Evolutionary conservation across 1,139 yeast species (phyloP).

Genomic region (Tardiomyces digboiensis): DNA sequence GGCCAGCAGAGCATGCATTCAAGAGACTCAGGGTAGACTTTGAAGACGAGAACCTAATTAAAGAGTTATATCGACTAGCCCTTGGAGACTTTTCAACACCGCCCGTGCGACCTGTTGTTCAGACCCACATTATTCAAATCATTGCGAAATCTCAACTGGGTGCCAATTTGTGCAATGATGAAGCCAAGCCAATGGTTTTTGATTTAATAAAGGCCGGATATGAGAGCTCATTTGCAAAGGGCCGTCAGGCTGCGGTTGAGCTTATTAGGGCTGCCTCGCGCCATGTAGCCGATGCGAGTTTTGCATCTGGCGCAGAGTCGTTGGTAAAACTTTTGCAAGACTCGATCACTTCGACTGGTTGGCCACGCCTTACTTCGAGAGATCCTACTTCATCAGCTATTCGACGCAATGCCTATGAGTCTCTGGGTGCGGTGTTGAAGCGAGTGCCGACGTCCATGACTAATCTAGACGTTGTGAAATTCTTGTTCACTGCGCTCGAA

Average conservation of each 20-base stretch:
- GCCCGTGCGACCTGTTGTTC: slow-evolving; percentile 46
- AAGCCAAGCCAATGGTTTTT: not conserved
- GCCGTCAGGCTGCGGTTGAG: slow-evolving; percentile 44
- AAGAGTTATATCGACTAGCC: slow-evolving; percentile 35
- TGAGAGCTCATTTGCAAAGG: slow-evolving; percentile 15
- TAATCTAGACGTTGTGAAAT: slow-evolving; percentile 48
- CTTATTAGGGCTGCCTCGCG: slow-evolving; percentile 48
- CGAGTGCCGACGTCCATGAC: slow-evolving; percentile 31
- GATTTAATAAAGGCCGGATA: not conserved
- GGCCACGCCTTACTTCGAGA: slow-evolving; percentile 25
- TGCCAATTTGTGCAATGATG: not conserved
- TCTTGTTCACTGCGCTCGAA: slow-evolving; percentile 63
- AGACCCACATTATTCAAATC: slow-evolving; percentile 47
- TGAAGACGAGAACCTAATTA: slow-evolving; percentile 42
- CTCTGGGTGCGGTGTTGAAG: slow-evolving; percentile 57
- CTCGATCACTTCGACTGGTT: slow-evolving; percentile 25
- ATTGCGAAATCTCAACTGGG: slow-evolving; percentile 30
- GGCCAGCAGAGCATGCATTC: slow-evolving; percentile 40
- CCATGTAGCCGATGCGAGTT: slow-evolving; percentile 12
- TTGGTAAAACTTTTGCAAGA: slow-evolving; percentile 7
- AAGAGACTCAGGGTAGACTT: slow-evolving; percentile 43
- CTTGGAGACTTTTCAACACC: slow-evolving; percentile 33
- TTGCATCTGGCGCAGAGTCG: slow-evolving; percentile 11
- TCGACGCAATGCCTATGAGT: slow-evolving; percentile 65
- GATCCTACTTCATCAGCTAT: slow-evolving; percentile 26